Conservation (phyloP, 2,329 filamentous ascomycete species). For the Nigrospora osmanthi region DNA sequence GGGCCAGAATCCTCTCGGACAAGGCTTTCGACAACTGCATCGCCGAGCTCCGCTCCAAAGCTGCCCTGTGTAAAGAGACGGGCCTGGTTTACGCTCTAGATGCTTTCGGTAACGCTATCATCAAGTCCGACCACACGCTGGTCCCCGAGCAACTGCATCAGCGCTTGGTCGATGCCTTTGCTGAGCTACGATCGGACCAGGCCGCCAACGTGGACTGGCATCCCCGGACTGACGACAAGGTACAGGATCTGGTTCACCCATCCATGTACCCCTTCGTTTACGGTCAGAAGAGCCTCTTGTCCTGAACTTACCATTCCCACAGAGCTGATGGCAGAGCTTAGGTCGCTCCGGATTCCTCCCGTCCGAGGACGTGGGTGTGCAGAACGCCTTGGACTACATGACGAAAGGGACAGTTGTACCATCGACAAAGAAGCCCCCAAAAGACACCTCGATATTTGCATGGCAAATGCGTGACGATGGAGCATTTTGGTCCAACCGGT, state of each 20-base stretch:
- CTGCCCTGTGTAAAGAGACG: constrained; percentile 29
- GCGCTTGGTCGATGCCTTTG: constrained; percentile 28
- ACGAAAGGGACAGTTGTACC: neutral
- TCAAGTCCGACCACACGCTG: constrained; percentile 41
- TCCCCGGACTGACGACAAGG: constrained; percentile 40
- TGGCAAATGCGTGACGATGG: neutral
- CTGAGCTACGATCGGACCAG: constrained; percentile 34
- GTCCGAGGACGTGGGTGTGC: constrained; percentile 7
- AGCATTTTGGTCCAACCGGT: constrained; percentile 21
- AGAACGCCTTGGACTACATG: constrained; percentile 8
- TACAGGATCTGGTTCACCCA: constrained; percentile 52
- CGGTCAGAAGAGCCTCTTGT: constrained; percentile 18
- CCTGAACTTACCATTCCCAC: constrained; percentile 22
- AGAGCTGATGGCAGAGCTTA: constrained; percentile 17
- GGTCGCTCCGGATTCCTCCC: constrained; percentile 3
- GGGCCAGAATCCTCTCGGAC: constrained; percentile 8
- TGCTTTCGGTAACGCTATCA: constrained; percentile 26
- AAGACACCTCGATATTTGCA: neutral
- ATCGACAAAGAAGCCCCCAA: neutral
- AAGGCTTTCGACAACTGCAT: constrained; percentile 23
- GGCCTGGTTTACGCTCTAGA: constrained; percentile 37
- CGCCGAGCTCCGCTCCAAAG: constrained; percentile 41
- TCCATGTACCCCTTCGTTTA: constrained; percentile 51
- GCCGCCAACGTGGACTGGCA: constrained; percentile 43
- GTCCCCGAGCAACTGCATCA: constrained; percentile 23